Conservation (phyloP, 805 yeast genomes). For the Saccharomycopsis fermentans region DNA sequence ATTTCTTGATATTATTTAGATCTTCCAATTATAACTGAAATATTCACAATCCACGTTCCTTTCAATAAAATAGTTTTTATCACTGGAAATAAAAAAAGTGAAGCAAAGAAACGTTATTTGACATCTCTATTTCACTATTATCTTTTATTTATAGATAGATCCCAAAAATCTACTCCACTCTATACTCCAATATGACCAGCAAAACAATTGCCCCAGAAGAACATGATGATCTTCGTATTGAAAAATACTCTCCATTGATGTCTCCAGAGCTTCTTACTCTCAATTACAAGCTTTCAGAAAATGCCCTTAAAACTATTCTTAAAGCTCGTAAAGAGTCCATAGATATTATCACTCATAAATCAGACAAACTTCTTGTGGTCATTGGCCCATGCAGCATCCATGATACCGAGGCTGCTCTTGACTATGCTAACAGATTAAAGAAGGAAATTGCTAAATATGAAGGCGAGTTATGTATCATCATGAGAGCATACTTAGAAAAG, state of each 20-base stretch:
- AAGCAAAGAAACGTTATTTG: too few relatives aligned
- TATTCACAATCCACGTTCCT: too few relatives aligned
- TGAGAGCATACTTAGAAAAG: constrained; percentile 97
- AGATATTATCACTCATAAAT: constrained; percentile 65
- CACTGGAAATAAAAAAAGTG: too few relatives aligned
- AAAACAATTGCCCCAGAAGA: constrained; percentile 15
- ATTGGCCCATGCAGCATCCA: constrained; percentile 98
- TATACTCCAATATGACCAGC: not conserved
- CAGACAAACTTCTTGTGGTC: constrained; percentile 79
- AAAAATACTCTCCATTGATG: constrained; percentile 91
- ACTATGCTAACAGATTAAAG: constrained; percentile 63
- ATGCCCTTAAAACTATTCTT: constrained; percentile 52
- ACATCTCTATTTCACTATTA: not conserved
- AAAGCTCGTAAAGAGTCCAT: constrained; percentile 69
- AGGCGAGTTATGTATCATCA: constrained; percentile 72
- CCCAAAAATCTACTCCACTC: too few relatives aligned
- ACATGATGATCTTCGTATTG: constrained; percentile 61
- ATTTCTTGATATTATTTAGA: too few relatives aligned
- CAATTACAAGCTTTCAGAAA: constrained; percentile 60
- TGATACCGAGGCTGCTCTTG: constrained; percentile 86
- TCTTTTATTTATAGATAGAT: too few relatives aligned
- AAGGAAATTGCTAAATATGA: constrained; percentile 50
- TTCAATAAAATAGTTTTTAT: too few relatives aligned
- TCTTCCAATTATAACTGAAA: too few relatives aligned
- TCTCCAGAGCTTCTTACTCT: constrained; percentile 89